These are phyloP conservation scores for Plantago lanceolata DNA, from an alignment of 305 asterid species.

Conservation along the genomic window DNA sequence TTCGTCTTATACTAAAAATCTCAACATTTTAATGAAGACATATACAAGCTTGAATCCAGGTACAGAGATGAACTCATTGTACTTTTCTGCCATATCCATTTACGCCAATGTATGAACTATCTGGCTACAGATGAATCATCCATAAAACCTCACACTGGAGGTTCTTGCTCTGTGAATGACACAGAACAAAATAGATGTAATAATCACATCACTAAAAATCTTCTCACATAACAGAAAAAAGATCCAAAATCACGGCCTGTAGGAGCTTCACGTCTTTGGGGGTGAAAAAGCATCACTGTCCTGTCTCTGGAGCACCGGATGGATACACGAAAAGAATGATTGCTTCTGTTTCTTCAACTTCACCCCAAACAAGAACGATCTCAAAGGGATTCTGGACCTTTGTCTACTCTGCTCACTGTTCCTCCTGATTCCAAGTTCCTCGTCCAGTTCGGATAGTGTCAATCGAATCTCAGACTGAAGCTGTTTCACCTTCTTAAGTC, in stretches of 20 bases:
- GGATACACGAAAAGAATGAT: constrained; percentile 67
- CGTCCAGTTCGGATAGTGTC: constrained; percentile 47
- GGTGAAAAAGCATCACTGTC: constrained; percentile 8
- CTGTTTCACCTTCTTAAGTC: constrained; percentile 47
- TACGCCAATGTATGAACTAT: too few relatives aligned
- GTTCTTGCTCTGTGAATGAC: background rate
- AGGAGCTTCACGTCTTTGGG: constrained; percentile 1
- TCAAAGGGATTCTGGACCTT: constrained; percentile 49
- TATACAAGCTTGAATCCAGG: too few relatives aligned
- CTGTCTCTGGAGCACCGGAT: constrained; percentile 23
- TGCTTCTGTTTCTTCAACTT: constrained; percentile 63
- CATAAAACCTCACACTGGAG: background rate
- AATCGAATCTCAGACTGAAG: constrained; percentile 62
- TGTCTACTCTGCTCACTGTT: constrained; percentile 49
- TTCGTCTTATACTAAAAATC: too few relatives aligned
- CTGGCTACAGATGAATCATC: background rate
- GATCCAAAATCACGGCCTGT: background rate
- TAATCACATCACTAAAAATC: background rate
- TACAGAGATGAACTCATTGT: too few relatives aligned
- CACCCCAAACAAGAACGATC: constrained; percentile 68
- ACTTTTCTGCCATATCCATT: too few relatives aligned
- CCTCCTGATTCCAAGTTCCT: constrained; percentile 55
- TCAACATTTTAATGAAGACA: too few relatives aligned
- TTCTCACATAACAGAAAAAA: background rate
- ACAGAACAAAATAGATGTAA: constrained; percentile 1